These are phyloP conservation scores for Ceratobasidium sp. DNA, from an alignment of 1,284 basidiomycete genomes.

Conservation along the genomic window DNA sequence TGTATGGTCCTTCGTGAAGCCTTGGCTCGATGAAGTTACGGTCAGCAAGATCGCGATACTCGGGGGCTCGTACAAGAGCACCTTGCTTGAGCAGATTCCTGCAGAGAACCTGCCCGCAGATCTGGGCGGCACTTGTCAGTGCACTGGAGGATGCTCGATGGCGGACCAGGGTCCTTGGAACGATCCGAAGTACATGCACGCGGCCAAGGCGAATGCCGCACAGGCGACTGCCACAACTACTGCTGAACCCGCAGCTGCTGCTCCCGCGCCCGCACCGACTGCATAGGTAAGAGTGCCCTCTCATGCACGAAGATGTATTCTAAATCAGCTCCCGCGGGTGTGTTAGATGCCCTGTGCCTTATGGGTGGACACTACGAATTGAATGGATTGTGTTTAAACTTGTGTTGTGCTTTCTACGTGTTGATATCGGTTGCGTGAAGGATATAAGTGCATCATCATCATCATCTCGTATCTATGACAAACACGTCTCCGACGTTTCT, in stretches of 20 bases:
- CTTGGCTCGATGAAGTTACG: conserved; percentile 95
- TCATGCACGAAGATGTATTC: neutral
- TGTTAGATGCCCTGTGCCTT: conserved; percentile 37
- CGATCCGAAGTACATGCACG: conserved; percentile 50
- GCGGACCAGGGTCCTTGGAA: conserved; percentile 97
- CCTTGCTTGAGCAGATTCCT: conserved; percentile 84
- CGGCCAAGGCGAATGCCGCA: conserved; percentile 35
- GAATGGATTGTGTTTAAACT: conserved; percentile 4
- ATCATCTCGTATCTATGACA: too few relatives aligned
- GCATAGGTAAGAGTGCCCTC: conserved; percentile 33
- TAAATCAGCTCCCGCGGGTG: neutral
- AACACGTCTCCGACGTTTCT: too few relatives aligned
- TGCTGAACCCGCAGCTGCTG: conserved; percentile 7
- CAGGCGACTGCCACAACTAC: conserved; percentile 8
- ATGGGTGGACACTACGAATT: conserved; percentile 3
- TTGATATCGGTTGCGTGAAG: conserved; percentile 26
- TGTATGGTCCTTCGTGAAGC: conserved; percentile 91
- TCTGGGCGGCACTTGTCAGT: conserved; percentile 88
- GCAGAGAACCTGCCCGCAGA: conserved; percentile 86
- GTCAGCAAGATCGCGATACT: conserved; percentile 93
- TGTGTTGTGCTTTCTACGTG: neutral
- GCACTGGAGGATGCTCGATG: conserved; percentile 85
- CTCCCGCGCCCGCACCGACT: conserved; percentile 5
- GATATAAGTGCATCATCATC: conserved; percentile 1
- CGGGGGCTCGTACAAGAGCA: conserved; percentile 71